Percentiles rank a stretch among this genome's conserved stretches.
Conservation (phyloP, 1,139 yeast species). For the Scheffersomyces segobiensis region DNA sequence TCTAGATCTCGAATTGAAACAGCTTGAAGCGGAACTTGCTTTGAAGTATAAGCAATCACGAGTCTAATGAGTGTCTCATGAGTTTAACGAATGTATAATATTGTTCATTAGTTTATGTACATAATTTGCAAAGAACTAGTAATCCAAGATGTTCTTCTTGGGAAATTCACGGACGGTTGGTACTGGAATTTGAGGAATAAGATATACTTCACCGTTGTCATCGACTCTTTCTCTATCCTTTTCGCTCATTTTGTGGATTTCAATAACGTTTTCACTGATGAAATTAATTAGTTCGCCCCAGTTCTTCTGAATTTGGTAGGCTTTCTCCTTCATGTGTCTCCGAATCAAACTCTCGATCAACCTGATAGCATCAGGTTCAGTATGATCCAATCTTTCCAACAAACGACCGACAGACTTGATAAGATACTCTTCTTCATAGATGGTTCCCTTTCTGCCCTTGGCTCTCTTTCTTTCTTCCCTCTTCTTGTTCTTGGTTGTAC, state of each 20-base stretch:
- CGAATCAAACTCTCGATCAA: conserved; percentile 77
- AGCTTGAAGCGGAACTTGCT: conserved; percentile 1
- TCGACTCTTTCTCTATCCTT: conserved; percentile 85
- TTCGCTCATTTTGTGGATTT: conserved; percentile 78
- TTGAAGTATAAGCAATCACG: conserved; percentile 2
- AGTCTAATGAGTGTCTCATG: neutral
- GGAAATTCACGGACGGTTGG: conserved; percentile 67
- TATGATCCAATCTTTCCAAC: conserved; percentile 75
- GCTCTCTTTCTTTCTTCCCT: conserved; percentile 96
- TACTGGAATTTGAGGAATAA: conserved; percentile 69
- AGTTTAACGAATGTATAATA: neutral
- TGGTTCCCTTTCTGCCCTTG: conserved; percentile 95
- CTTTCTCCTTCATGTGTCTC: conserved; percentile 74
- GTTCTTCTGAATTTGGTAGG: conserved; percentile 73
- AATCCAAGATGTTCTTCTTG: conserved; percentile 55
- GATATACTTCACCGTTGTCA: conserved; percentile 82
- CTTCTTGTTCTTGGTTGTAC: conserved; percentile 86
- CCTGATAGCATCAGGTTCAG: conserved; percentile 71
- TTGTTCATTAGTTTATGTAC: neutral
- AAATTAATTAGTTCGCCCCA: conserved; percentile 59
- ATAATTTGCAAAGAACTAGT: conserved; percentile 11
- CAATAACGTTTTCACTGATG: conserved; percentile 60
- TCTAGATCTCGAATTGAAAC: conserved; percentile 16
- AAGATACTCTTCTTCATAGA: conserved; percentile 94
- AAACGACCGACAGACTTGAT: conserved; percentile 86